These are phyloP conservation scores for Metarhizium rileyi DNA, from an alignment of 2,329 filamentous ascomycete species.

Conservation along the genomic window DNA sequence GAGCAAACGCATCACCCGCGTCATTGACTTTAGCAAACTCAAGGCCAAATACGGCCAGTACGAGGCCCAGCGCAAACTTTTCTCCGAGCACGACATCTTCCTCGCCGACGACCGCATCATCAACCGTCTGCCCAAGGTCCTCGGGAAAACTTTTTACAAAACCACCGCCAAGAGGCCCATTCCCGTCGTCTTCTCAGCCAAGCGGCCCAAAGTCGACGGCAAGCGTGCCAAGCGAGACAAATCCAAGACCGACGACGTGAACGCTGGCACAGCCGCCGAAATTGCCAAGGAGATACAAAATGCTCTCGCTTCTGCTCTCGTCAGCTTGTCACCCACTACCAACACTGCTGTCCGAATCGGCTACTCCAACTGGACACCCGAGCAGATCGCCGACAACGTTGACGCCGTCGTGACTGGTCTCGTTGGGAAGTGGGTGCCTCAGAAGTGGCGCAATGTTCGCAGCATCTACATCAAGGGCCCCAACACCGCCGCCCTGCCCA, in stretches of 20 bases:
- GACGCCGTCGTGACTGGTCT: conserved; percentile 59
- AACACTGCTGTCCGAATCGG: conserved; percentile 77
- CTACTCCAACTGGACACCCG: conserved; percentile 60
- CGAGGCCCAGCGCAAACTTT: conserved; percentile 75
- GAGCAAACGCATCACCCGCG: conserved; percentile 57
- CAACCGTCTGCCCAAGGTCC: conserved; percentile 59
- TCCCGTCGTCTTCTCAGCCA: conserved; percentile 61
- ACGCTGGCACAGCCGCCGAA: conserved; percentile 47
- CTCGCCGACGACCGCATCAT: conserved; percentile 83
- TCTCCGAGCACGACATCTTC: conserved; percentile 84
- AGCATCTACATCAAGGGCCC: conserved; percentile 85
- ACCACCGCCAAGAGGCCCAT: conserved; percentile 74
- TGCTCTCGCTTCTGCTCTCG: conserved; percentile 65
- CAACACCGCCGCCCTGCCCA: conserved; percentile 78
- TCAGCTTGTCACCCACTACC: conserved; percentile 68
- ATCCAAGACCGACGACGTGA: conserved; percentile 23
- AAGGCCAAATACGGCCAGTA: conserved; percentile 76
- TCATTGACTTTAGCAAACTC: conserved; percentile 78
- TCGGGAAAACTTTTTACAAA: conserved; percentile 93
- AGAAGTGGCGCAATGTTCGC: conserved; percentile 81
- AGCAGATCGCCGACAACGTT: conserved; percentile 74
- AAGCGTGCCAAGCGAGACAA: conserved; percentile 50
- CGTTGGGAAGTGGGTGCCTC: conserved; percentile 70
- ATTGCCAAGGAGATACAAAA: conserved; percentile 75
- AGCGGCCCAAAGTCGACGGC: conserved; percentile 50